Base-by-base conservation (phyloP, 805 yeast genomes). In the Candida tammaniensis region DNA sequence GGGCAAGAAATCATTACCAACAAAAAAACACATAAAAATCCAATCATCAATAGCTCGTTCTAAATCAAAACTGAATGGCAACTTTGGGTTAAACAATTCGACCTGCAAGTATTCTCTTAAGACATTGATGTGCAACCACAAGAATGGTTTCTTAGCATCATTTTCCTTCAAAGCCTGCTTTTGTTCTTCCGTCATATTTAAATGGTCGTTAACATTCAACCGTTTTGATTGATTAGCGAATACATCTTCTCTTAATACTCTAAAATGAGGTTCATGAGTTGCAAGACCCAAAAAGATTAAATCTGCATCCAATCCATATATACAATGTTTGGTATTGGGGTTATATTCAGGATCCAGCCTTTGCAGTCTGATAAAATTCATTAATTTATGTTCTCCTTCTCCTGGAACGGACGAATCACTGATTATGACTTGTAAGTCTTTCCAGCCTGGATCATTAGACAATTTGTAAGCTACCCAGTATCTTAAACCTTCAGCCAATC, bases 351-450 rank as follows among this genome's bases (percentile, higher is more conserved):
- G 86, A 48, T 85, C 93, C 25, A 83, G 75, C 47, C 98, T 72
- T 56, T 89, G 98, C 26, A 86, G 76, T 52, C 99, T 77, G 38
- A 93, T 84, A 55, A 89, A 93, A 51, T 84, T 88, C 98, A 93
- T 93, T 49, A 93, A 82, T 59, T 93, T 93, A 66, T 93, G 99
- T 60, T 93, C 99, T 55, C 99, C 99, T 71, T 93, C 99, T 43
- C 99, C 99, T 1, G 99, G 98, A 10, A 91, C 98, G 0, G 95
- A 81, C 19, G 96, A 95, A 56, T 91, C 99, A 51, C 95, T 83
- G 29, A 93, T 82, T 16, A 93, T 84, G 5, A 93, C 88, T 59
- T 93, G 93, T 30, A 91, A 63, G 39, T 82, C 73, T 28, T 80
- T 80, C 98, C 98, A 93, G 21, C 94, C 96, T 2, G 96, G 95